phyloP scores from a whole-genome alignment of 768 basidiomycete genomes.

The Tylopilus intermedius region DNA sequence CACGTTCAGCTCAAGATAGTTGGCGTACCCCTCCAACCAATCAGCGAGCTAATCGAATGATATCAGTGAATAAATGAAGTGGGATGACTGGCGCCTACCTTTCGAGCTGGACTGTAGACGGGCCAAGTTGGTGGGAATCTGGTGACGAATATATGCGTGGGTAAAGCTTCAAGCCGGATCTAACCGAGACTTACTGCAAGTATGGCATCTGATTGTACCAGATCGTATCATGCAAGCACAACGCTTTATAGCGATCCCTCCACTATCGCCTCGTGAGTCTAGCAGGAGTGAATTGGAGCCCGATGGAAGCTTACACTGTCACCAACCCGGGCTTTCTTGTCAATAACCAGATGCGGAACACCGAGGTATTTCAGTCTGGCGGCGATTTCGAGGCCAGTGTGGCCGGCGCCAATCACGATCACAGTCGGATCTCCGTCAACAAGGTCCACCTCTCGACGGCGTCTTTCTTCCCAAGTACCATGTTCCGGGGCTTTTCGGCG shows the following conservation, averaged over 20 bases:
- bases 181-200: constrained; percentile 35
- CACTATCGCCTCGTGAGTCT: constrained; percentile 29
- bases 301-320: constrained; percentile 31
- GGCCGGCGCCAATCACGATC: constrained; percentile 61
- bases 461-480: constrained; percentile 45
- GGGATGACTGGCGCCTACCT: constrained; percentile 27
- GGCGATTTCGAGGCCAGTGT: constrained; percentile 61
- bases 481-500: background rate
- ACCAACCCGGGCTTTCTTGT: constrained; percentile 48
- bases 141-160: background rate
- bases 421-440: constrained; percentile 50
- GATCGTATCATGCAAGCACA: constrained; percentile 51
- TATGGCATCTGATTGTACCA: constrained; percentile 58
- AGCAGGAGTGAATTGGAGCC: background rate
- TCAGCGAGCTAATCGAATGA: constrained; percentile 45
- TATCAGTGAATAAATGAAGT: background rate
- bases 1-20: constrained; percentile 54
- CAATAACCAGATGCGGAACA: constrained; percentile 52
- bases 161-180: background rate
- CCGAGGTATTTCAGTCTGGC: constrained; percentile 61
- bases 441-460: constrained; percentile 30
- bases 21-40: constrained; percentile 62
- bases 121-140: constrained; percentile 62
- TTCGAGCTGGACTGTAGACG: constrained; percentile 45
- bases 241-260: constrained; percentile 54